A percentile compares a stretch with the other conserved stretches of the same genome.
Conservation (phyloP, 129 eudicot genomes). For the Flaveria linearis region DNA sequence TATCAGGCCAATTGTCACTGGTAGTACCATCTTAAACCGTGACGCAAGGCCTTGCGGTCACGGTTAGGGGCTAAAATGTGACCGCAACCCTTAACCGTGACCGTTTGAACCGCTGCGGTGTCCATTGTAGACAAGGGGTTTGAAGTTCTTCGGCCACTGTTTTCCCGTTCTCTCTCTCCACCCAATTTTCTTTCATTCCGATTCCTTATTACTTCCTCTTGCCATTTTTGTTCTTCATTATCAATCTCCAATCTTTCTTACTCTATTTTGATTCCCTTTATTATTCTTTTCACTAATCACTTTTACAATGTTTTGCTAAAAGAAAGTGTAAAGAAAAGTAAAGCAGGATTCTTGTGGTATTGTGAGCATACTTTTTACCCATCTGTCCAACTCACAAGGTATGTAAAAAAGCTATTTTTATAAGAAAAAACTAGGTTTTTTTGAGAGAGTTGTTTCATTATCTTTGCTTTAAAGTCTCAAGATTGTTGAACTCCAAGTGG, state of each 20-base stretch:
- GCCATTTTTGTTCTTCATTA: constrained; percentile 26
- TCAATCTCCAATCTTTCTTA: constrained; percentile 16
- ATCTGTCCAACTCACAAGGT: constrained; percentile 37
- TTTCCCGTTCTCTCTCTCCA: background rate
- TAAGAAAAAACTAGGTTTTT: constrained; percentile 5
- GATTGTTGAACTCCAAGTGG: constrained; percentile 32
- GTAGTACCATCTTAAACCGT: too few relatives aligned
- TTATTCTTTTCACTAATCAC: constrained; percentile 29
- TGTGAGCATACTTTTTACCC: constrained; percentile 30
- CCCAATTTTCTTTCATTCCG: background rate
- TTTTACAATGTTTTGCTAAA: constrained; percentile 29
- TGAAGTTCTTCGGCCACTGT: background rate
- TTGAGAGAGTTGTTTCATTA: constrained; percentile 28
- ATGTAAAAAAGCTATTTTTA: constrained; percentile 17
- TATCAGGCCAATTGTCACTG: too few relatives aligned
- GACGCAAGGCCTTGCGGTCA: too few relatives aligned
- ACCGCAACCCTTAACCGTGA: too few relatives aligned
- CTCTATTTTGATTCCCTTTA: constrained; percentile 10
- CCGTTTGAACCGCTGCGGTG: too few relatives aligned
- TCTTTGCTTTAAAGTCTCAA: constrained; percentile 34
- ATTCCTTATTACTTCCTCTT: background rate
- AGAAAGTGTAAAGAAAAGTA: constrained; percentile 35
- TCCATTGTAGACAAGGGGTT: too few relatives aligned
- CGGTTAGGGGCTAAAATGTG: too few relatives aligned
- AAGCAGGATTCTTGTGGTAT: constrained; percentile 44